Evolutionary conservation across 2,329 filamentous ascomycete species (phyloP), one percentile per base, ranked within the genome.

Genomic region (Neofusicoccum laricinum): DNA sequence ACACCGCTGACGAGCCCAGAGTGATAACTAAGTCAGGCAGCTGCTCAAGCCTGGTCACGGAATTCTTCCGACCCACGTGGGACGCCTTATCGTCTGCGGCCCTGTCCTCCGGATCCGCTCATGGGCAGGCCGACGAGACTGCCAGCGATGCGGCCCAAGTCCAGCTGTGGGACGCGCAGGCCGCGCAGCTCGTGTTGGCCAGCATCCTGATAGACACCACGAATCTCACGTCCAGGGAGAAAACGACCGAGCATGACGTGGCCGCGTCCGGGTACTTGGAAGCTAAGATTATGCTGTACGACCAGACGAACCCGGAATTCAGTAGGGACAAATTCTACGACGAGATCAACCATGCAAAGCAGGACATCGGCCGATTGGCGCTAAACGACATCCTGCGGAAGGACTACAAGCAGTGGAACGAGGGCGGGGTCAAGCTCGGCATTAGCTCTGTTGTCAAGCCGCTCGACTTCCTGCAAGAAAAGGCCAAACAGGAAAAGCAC

Each of bases 391-490:
- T 93, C 43, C 76, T 94, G 61, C 83, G 90, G 67, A 94, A 94
- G 75, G 91, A 96, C 77, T 96, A 93, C 78, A 96, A 96, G 78
- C 84, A 90, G 72, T 95, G 91, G 91, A 78, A 78, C 11, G 78
- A 79, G 11, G 78, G 76, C 59, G 75, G 69, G 0, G 72, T 86
- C 41, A 81, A 78, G 17, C 81, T 94, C 4, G 91, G 91, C n/a
- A 86, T 91, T 63, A 86, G 86, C 69, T 85, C 85, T 46, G 81
- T 89, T 2, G 86, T 90, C 2, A 87, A 87, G 68, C 77, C 83
- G n/a, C 76, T 93, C 5, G 76, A 77, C 4, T 90, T 87, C 67
- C 75, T 93, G 43, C 73, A 86, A 11, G 70, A 75, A 14, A 86
- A 86, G 68, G 85, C 85, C 1, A 80, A 77, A 2, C 77, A 80